These are phyloP conservation scores for Verruconis gallopava DNA, from an alignment of 2,329 filamentous ascomycete species.

Conservation along the genomic window DNA sequence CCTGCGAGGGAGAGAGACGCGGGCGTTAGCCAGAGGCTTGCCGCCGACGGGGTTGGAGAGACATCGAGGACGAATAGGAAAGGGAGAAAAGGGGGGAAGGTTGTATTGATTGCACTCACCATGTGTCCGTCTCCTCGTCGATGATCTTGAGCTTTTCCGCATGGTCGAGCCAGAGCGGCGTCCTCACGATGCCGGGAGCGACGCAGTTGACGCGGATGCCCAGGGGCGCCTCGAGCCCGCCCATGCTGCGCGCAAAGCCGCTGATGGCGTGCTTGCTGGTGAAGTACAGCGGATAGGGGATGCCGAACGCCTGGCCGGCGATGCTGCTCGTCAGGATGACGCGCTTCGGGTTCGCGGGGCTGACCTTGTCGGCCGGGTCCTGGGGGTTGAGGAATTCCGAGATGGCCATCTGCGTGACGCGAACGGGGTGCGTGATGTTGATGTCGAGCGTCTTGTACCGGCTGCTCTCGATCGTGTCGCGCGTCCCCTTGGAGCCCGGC, in stretches of 20 bases:
- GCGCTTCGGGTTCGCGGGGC: conserved; percentile 30
- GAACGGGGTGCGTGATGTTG: conserved; percentile 36
- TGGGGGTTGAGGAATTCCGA: conserved; percentile 28
- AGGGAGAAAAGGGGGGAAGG: too few relatives aligned
- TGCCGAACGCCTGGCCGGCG: conserved; percentile 28
- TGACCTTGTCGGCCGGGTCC: conserved; percentile 19
- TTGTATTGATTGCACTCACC: too few relatives aligned
- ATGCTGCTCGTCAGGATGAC: conserved; percentile 32
- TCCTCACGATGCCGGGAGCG: conserved; percentile 47
- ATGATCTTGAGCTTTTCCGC: conserved; percentile 45
- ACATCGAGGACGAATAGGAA: too few relatives aligned
- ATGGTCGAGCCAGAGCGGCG: conserved; percentile 48
- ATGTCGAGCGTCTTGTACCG: conserved; percentile 31
- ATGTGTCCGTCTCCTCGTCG: conserved; percentile 35
- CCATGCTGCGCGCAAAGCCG: conserved; percentile 38
- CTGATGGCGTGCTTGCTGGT: conserved; percentile 34
- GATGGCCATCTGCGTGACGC: conserved; percentile 35
- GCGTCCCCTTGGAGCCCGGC: conserved; percentile 24
- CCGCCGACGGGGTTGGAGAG: too few relatives aligned
- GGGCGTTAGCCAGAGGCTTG: too few relatives aligned
- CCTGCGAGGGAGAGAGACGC: too few relatives aligned
- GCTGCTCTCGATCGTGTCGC: conserved; percentile 20
- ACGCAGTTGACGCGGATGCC: conserved; percentile 48
- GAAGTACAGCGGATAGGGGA: conserved; percentile 31
- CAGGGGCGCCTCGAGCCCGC: conserved; percentile 32